Conservation (phyloP, 495 filamentous ascomycete species). For the Hypoxylon perforatum region DNA sequence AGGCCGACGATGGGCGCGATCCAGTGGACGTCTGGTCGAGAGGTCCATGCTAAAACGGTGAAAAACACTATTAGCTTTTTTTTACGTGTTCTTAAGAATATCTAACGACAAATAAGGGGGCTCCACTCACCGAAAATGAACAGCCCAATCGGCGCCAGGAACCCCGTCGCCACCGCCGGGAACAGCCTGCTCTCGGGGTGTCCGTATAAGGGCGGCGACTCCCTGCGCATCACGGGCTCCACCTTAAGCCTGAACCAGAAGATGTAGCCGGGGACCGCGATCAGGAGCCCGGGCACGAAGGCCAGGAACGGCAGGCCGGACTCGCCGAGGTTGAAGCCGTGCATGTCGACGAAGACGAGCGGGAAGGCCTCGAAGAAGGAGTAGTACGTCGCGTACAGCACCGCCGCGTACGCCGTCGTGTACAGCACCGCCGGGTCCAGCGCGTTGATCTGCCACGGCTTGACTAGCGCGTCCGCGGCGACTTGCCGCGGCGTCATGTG, state of each 20-base stretch:
- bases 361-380: conserved; percentile 85
- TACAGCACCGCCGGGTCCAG: conserved; percentile 72
- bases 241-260: conserved; percentile 72
- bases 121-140: conserved; percentile 36
- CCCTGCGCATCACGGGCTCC: conserved; percentile 58
- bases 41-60: conserved; percentile 29
- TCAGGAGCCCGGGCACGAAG: conserved; percentile 75
- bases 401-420: conserved; percentile 70
- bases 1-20: conserved; percentile 65
- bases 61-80: neutral
- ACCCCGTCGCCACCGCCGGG: conserved; percentile 28
- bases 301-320: conserved; percentile 76
- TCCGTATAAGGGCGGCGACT: conserved; percentile 30
- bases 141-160: conserved; percentile 26
- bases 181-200: conserved; percentile 31
- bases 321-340: conserved; percentile 75
- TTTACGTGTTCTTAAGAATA: neutral
- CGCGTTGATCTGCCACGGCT: conserved; percentile 69
- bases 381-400: conserved; percentile 79
- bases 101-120: neutral
- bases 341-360: conserved; percentile 73
- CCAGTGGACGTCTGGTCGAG: conserved; percentile 49
- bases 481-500: conserved; percentile 60
- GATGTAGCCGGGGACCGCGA: conserved; percentile 72
- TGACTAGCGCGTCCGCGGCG: conserved; percentile 66